Conservation (phyloP, 1,139 yeast species). For the Lodderomyces orthopsilosis region DNA sequence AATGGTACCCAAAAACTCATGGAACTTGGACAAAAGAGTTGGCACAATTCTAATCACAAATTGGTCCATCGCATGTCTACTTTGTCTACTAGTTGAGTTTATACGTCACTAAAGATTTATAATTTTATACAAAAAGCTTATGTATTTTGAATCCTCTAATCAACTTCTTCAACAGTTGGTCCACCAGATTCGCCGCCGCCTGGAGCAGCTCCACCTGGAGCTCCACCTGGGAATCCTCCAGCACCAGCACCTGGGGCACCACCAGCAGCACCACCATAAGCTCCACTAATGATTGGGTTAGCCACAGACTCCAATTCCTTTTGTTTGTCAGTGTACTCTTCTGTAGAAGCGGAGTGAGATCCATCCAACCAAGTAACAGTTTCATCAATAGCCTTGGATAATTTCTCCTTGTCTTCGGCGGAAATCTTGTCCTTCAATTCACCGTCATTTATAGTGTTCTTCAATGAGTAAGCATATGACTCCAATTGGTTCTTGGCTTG, state of each 20-base stretch:
- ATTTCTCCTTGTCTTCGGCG: constrained; percentile 73
- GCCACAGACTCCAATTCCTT: constrained; percentile 92
- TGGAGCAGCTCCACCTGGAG: constrained; percentile 32
- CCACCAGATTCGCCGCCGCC: constrained; percentile 53
- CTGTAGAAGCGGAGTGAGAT: constrained; percentile 83
- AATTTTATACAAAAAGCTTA: not conserved
- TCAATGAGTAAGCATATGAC: constrained; percentile 86
- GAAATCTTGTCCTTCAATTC: constrained; percentile 81
- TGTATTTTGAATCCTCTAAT: too few relatives aligned
- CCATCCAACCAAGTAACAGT: constrained; percentile 85
- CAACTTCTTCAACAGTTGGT: constrained; percentile 94
- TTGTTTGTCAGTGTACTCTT: constrained; percentile 85
- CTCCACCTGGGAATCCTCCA: constrained; percentile 62
- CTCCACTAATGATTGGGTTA: constrained; percentile 91
- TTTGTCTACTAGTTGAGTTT: constrained; percentile 33
- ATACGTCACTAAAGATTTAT: not conserved
- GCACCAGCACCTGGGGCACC: constrained; percentile 58
- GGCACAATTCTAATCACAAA: constrained; percentile 53
- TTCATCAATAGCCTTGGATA: constrained; percentile 82
- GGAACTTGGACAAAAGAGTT: constrained; percentile 60
- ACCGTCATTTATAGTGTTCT: constrained; percentile 70
- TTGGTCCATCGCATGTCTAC: constrained; percentile 52
- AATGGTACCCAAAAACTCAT: constrained; percentile 58
- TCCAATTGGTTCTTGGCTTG: constrained; percentile 84
- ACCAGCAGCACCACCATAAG: constrained; percentile 68